Base-by-base conservation (phyloP, 768 basidiomycete genomes). In the Gautieria morchelliformis region DNA sequence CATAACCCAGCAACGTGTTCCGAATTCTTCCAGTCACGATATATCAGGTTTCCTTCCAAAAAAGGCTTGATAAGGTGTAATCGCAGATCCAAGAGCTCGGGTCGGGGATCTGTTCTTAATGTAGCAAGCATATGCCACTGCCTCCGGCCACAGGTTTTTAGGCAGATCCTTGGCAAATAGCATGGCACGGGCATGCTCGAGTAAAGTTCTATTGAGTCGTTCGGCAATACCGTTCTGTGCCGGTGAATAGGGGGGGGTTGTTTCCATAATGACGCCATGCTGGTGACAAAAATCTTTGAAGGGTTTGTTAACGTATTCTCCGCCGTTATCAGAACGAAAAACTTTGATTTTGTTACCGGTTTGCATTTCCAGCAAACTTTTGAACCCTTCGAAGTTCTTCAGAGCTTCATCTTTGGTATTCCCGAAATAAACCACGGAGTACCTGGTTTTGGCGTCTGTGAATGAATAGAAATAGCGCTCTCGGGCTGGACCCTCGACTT, bases 231-330 rank as follows among this genome's bases (percentile, higher is more conserved):
- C 70, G 56, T 75, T 76, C 30, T 75, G 71, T 0, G 68, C 61
- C 0, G 70, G 71, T 6, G 70, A 69, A 35, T 75, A 73, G 3
- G 70, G 74, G 3, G 66, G 66, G 0, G 67, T 71, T 0, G 61
- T 63, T 14, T 75, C 66, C 0, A 72, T 57, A 0, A 63, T 62
- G 7, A 73, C 71, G 0, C 73, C 71, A 1, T 63, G 58, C 0
- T 49, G 4, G 0, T 39, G 54, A 24, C 64, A 64, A 60, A 67
- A 71, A 0, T 46, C 14, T 39, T 59, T 63, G 11, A 70, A 37
- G 2, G 58, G 47, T 0, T 50, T 49, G 22, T 72, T 70, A 2
- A 33, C 32, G 10, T 52, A 52, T 52, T 52, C 50, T 4, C 40
- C 40, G 7, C 40, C 40, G 7, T 41, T 41, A 41, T 41, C 40